Percentiles rank a stretch among this genome's conserved stretches.
Evolutionary conservation across 768 basidiomycete species (phyloP).

Genomic region (Crepidotus variabilis): DNA sequence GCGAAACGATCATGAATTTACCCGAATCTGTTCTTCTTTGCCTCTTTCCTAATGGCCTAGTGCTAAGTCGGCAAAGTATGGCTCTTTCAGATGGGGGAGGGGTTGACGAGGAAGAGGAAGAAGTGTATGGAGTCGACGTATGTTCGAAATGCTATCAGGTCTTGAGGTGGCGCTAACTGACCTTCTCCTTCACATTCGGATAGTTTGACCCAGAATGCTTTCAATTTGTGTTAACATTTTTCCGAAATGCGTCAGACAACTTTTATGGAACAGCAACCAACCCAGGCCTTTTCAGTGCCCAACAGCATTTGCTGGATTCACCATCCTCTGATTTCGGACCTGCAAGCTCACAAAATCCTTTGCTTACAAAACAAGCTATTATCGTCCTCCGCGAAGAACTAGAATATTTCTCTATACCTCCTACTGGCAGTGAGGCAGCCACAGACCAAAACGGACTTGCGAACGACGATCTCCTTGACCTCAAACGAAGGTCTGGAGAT

Average conservation of each 20-base stretch:
- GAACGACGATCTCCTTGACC: conserved; percentile 68
- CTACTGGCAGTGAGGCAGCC: conserved; percentile 52
- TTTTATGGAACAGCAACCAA: conserved; percentile 84
- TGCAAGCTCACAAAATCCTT: conserved; percentile 78
- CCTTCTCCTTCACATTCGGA: conserved; percentile 5
- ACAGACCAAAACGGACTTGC: conserved; percentile 81
- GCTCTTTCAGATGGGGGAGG: conserved; percentile 72
- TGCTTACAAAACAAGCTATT: conserved; percentile 94
- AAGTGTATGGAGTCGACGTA: conserved; percentile 95
- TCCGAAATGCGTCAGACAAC: conserved; percentile 77
- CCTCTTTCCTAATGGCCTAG: conserved; percentile 95
- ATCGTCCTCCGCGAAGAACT: conserved; percentile 97
- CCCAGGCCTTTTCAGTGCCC: conserved; percentile 74
- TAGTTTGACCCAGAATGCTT: conserved; percentile 99
- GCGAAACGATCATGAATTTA: conserved; percentile 97
- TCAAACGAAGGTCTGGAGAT: conserved; percentile 85
- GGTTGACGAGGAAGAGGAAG: conserved; percentile 75
- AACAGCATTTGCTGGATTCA: conserved; percentile 74
- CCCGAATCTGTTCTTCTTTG: conserved; percentile 96
- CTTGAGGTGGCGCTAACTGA: background rate
- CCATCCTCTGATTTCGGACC: conserved; percentile 60
- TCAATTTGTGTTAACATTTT: conserved; percentile 90
- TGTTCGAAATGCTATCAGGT: conserved; percentile 31
- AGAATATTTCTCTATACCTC: conserved; percentile 96
- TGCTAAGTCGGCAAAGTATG: conserved; percentile 82